Evolutionary conservation across 257 asterid genomes (phyloP), one percentile per base, ranked within the genome.

Genomic region (Asclepias syriaca): DNA sequence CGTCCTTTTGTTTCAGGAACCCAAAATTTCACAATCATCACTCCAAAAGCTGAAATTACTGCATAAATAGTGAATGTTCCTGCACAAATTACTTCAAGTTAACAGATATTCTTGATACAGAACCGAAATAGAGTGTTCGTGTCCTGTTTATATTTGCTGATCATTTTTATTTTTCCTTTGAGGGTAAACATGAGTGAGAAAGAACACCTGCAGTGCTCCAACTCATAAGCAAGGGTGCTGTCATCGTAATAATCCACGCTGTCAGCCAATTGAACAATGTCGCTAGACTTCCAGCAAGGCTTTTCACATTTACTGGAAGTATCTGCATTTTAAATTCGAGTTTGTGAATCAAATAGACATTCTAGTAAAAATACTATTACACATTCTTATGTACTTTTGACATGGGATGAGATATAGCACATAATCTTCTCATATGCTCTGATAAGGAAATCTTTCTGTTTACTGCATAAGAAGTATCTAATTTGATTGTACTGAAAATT

Each of bases 1-100:
- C 74, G 89, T 66, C 98, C 98, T 84, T 90, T 89, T 71, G 97
- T 93, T 77, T 93, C 96, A 40, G 98, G 98, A 72, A 93, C 92
- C 87, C 95, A 89, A 77, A 89, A 46, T 39, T 77, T 78, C 75
- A 87, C 90, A 74, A 90, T 85, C 40, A 60, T 85, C 19, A 86
- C 70, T 0, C 96, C 86, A 72, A 87, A 86, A 27, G 88, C 88
- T 37, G 93, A 85, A 43, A 81, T 69, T 43, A 82, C 39, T 18
- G 91, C 87, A 66, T 90, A 93, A 14, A 87, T 79, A 53, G 81
- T 24, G 70, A 93, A 93, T 18, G 97, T 89, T 79, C 96, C 98
- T 92, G 97, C 57, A 77, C 68, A 79, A 64, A 70, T 54, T 56
- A 71, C n/a, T 49, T 9, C 46, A 68, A 49, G 37, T 69, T 37